Base-by-base conservation (phyloP, 352 stramenopile species). In the Halophytophthora batemanensis region DNA sequence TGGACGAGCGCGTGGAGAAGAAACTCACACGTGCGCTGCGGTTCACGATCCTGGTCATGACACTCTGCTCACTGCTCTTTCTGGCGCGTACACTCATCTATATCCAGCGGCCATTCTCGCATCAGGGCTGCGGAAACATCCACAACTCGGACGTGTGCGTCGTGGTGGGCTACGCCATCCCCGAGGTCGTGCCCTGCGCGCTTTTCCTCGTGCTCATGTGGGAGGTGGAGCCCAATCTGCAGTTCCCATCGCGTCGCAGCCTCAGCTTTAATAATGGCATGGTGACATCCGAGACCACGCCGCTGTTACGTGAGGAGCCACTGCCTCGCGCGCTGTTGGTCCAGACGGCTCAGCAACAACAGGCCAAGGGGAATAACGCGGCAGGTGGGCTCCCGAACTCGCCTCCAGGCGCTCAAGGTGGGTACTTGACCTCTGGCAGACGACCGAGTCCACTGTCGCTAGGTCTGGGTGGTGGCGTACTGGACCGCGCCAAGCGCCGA, bases 121-220 rank as follows among this genome's bases (percentile, higher is more conserved):
- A 92, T 46, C 66, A 77, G 38, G 75, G 81, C 19, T 91, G 79
- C 42, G 80, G 83, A 19, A 54, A 77, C 25, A 85, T 90, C 34
- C 56, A 70, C 36, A 71, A 80, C 50, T 40, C 77, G 1, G 71
- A 89, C 36, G 60, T 76, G 17, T 94, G 81, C 52, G 67, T 94
- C 17, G 46, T 88, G 19, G 64, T 94, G 10, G 83, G 81, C 15
- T 90, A 92, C 39, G 71, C 63, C 4, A 59, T 94, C 0, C 79
- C 81, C 0, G 83, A 94, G 58, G 66, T 90, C 40, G 59, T 92
- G 21, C 81, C 83, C 0, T 86, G 77, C 50, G 57, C 63, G 37
- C 60, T 92, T n/a, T 94, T 94, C 50, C 55, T 94, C 1, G 60
- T 88, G 39, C 60, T 94, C n/a, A 92, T 94, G 83, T 90, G 79